Conservation (phyloP, 108 stramenopile species). For the Parietichytrium sp. region DNA sequence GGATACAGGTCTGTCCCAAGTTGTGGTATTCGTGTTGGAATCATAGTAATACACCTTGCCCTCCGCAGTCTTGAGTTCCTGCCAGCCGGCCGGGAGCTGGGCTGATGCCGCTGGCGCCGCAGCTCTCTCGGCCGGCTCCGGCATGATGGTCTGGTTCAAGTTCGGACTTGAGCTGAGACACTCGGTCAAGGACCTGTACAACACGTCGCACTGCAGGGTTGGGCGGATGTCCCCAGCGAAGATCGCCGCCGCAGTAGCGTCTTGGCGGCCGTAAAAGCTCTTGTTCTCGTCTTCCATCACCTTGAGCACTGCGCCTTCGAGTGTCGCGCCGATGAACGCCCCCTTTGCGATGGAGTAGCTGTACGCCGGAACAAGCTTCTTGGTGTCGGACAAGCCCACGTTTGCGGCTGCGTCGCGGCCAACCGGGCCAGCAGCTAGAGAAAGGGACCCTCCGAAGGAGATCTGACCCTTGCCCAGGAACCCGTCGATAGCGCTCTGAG, state of each 20-base stretch:
- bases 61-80: neutral
- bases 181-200: slow-evolving; percentile 1
- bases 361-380: neutral
- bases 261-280: slow-evolving; percentile 11
- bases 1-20: slow-evolving; percentile 24
- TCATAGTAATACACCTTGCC: slow-evolving; percentile 18
- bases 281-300: neutral
- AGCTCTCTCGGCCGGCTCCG: too few species aligned
- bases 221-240: neutral
- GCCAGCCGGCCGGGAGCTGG: neutral
- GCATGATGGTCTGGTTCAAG: neutral
- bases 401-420: neutral
- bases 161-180: neutral
- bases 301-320: slow-evolving; percentile 20
- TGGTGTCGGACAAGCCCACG: neutral
- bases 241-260: neutral
- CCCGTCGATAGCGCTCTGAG: slow-evolving; percentile 1
- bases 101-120: neutral
- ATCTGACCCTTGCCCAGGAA: neutral
- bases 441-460: neutral
- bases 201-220: neutral
- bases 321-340: slow-evolving; percentile 24
- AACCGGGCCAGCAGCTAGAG: slow-evolving; percentile 8
- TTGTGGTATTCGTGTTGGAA: neutral
- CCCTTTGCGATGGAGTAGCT: slow-evolving; percentile 40